Conservation (phyloP, 1,139 yeast genomes). For the Kluyveromyces sp. region DNA sequence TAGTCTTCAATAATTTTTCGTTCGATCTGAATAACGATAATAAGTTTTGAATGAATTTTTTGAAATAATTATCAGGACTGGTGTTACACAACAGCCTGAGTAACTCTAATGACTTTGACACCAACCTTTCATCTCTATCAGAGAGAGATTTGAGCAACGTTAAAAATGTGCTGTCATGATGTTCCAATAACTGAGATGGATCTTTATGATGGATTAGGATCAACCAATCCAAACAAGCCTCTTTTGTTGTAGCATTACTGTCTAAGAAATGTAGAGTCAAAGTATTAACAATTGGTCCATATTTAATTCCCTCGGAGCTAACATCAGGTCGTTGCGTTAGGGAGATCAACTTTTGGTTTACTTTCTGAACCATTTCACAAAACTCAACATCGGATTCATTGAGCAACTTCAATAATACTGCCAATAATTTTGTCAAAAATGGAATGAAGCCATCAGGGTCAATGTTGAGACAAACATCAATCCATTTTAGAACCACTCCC, state of each 20-base stretch:
- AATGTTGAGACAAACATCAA: slow-evolving; percentile 63
- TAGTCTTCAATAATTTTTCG: slow-evolving; percentile 51
- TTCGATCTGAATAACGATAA: slow-evolving; percentile 62
- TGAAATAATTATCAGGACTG: slow-evolving; percentile 71
- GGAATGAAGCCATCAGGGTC: slow-evolving; percentile 72
- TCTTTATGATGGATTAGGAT: slow-evolving; percentile 72
- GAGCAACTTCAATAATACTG: slow-evolving; percentile 49
- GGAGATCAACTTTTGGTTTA: slow-evolving; percentile 44
- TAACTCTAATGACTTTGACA: slow-evolving; percentile 53
- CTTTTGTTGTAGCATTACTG: slow-evolving; percentile 72
- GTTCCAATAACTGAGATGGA: slow-evolving; percentile 53
- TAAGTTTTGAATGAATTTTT: slow-evolving; percentile 66
- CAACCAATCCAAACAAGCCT: slow-evolving; percentile 88
- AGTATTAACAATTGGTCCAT: slow-evolving; percentile 51
- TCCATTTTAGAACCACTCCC: slow-evolving; percentile 75
- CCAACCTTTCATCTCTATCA: slow-evolving; percentile 81
- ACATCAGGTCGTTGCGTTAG: slow-evolving; percentile 34
- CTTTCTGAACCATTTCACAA: slow-evolving; percentile 44
- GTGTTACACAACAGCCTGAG: slow-evolving; percentile 73
- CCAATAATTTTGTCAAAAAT: slow-evolving; percentile 49
- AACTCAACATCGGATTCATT: slow-evolving; percentile 40
- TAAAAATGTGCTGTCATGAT: slow-evolving; percentile 60
- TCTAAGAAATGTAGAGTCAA: slow-evolving; percentile 53
- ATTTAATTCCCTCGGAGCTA: slow-evolving; percentile 39
- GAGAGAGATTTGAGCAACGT: slow-evolving; percentile 74